Evolutionary conservation across 139 green algal species (phyloP), one percentile per base, ranked within the genome.

Genomic region (Ostreobium quekettii): DNA sequence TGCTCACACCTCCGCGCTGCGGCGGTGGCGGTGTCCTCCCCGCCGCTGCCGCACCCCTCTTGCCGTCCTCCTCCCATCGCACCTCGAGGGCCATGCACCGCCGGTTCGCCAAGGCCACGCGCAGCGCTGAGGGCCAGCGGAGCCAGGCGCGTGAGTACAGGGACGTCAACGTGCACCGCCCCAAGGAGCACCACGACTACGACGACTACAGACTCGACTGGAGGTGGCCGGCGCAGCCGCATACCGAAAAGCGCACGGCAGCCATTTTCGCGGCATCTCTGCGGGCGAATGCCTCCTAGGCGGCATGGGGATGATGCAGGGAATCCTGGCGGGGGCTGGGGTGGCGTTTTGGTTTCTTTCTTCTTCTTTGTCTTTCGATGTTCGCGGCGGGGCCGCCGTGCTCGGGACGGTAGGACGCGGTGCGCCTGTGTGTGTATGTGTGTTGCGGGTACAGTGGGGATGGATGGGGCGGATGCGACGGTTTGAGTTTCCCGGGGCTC

Each of bases 31-130:
- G n/a, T n/a, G n/a, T n/a, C n/a, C n/a, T n/a, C n/a, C n/a, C n/a
- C n/a, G n/a, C n/a, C n/a, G n/a, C n/a, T n/a, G n/a, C n/a, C n/a
- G n/a, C n/a, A n/a, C n/a, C n/a, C n/a, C n/a, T n/a, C n/a, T n/a
- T n/a, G n/a, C n/a, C n/a, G n/a, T n/a, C n/a, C n/a, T n/a, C n/a
- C n/a, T n/a, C 22, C 35, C 58, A 11, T 6, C 29, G 42, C 19
- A 11, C 19, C 15, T 53, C 42, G 42, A 53, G 15, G 15, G 28
- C 59, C 8, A 66, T 66, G 59, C 31, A 31, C 5, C 59, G 29
- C 24, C 59, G 59, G 42, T 66, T 47, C 24, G n/a, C 59, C 5
- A 66, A 66, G 47, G 59, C 59, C 5, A 66, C 59, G n/a, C n/a
- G 59, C 4, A 66, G 7, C 29, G 29, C 42, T 28, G 59, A 19